Conservation (phyloP, 331 rosid species). For the Cydonia oblonga region DNA sequence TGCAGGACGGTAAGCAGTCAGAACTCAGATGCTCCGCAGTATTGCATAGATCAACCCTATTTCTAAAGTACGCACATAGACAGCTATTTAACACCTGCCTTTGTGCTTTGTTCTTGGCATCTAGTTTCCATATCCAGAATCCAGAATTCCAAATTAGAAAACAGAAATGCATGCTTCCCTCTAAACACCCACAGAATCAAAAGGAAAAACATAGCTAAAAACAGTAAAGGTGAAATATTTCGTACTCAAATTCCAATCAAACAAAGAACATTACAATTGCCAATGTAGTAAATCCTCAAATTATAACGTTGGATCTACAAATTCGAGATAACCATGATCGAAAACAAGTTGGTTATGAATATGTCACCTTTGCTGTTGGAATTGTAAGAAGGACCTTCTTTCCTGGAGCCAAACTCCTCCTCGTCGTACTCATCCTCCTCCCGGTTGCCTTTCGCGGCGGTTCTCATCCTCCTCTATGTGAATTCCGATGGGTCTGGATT, state of each 20-base stretch:
- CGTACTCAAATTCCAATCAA: not conserved
- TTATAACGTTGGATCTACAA: slow-evolving; percentile 38
- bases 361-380: slow-evolving; percentile 46
- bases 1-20: not conserved
- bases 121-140: slow-evolving; percentile 31
- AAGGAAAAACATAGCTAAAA: not conserved
- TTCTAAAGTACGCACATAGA: not conserved
- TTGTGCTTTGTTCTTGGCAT: slow-evolving; percentile 42
- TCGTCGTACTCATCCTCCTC: slow-evolving; percentile 92
- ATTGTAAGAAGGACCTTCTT: slow-evolving; percentile 69
- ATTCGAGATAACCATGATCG: not conserved
- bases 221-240: not conserved
- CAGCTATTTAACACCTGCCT: not conserved
- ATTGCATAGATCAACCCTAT: not conserved
- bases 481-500: not conserved
- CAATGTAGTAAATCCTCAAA: not conserved
- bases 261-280: not conserved
- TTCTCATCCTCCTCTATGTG: slow-evolving; percentile 42
- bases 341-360: not conserved
- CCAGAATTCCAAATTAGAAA: slow-evolving; percentile 11
- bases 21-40: not conserved
- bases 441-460: slow-evolving; percentile 45
- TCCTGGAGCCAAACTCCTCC: slow-evolving; percentile 55
- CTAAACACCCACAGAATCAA: not conserved
- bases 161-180: not conserved